Evolutionary conservation across 2,329 filamentous ascomycete species (phyloP).

Genomic region (Fusarium pseudograminearum): DNA sequence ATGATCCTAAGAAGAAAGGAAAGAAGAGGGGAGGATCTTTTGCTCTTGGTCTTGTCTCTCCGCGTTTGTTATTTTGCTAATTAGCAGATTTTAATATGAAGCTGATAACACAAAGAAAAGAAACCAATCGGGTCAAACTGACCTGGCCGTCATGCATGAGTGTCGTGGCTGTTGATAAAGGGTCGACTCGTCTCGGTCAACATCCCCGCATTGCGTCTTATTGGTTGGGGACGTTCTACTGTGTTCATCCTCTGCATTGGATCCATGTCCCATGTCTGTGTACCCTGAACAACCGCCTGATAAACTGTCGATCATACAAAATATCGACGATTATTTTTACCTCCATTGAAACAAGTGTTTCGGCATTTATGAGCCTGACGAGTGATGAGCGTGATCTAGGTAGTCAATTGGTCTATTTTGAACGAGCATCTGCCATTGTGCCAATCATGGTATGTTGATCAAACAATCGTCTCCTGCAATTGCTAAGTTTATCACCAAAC

Average conservation of each 20-base stretch:
- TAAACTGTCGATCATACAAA: slow-evolving; percentile 13
- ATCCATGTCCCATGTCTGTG: slow-evolving; percentile 2
- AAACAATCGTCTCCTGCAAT: not conserved
- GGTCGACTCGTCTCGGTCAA: slow-evolving; percentile 44
- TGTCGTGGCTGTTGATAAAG: slow-evolving; percentile 64
- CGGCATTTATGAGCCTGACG: not conserved
- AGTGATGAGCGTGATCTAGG: not conserved
- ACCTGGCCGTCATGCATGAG: slow-evolving; percentile 52
- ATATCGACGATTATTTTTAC: not conserved
- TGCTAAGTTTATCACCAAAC: not conserved
- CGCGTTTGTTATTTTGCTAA: slow-evolving; percentile 8
- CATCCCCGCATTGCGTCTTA: slow-evolving; percentile 38
- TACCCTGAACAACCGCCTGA: slow-evolving; percentile 26
- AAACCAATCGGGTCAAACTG: slow-evolving; percentile 31
- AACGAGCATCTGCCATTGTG: not conserved
- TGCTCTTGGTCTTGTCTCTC: not conserved
- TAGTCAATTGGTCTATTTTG: not conserved
- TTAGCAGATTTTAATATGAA: slow-evolving; percentile 15
- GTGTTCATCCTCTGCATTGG: slow-evolving; percentile 1
- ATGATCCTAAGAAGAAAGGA: not conserved
- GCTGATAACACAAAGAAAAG: slow-evolving; percentile 24
- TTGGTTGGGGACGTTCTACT: slow-evolving; percentile 31
- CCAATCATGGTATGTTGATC: not conserved
- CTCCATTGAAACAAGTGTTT: not conserved
- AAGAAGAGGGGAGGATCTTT: slow-evolving; percentile 13